Conservation (phyloP, 805 yeast genomes). For the Lachancea quebecensis region DNA sequence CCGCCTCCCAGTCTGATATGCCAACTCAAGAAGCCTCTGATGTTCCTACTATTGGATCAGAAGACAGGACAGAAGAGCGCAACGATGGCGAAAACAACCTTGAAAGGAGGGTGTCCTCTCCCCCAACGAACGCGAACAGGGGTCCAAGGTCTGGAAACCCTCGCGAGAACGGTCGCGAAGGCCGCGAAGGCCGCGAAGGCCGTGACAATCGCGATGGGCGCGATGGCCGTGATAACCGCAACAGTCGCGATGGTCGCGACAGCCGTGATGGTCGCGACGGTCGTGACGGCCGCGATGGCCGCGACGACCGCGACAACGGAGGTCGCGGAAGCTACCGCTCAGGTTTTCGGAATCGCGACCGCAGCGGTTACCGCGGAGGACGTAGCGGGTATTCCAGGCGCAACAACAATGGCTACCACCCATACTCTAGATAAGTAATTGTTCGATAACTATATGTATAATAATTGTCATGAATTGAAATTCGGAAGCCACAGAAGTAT, state of each 20-base stretch:
- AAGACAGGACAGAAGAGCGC: conserved; percentile 18
- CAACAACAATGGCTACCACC: conserved; percentile 27
- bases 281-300: conserved; percentile 24
- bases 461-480: no score
- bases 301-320: conserved; percentile 16
- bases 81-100: conserved; percentile 16
- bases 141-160: conserved; percentile 37
- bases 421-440: conserved; percentile 25
- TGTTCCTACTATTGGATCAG: conserved; percentile 27
- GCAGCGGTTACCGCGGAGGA: conserved; percentile 23
- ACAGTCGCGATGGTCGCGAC: conserved; percentile 34
- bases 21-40: conserved; percentile 19
- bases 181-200: conserved; percentile 16
- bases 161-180: conserved; percentile 26
- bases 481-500: no score
- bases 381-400: conserved; percentile 19
- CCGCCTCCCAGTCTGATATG: conserved; percentile 19
- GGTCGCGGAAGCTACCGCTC: conserved; percentile 25
- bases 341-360: conserved; percentile 18
- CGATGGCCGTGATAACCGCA: conserved; percentile 27
- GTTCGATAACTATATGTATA: background rate
- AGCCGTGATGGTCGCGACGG: conserved; percentile 24
- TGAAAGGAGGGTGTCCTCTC: conserved; percentile 20
- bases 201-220: conserved; percentile 27
- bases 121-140: conserved; percentile 40